A percentile compares a stretch with the other conserved stretches of the same genome.
Evolutionary conservation across 768 basidiomycete species (phyloP).

Genomic region (Lyophyllum atratum): DNA sequence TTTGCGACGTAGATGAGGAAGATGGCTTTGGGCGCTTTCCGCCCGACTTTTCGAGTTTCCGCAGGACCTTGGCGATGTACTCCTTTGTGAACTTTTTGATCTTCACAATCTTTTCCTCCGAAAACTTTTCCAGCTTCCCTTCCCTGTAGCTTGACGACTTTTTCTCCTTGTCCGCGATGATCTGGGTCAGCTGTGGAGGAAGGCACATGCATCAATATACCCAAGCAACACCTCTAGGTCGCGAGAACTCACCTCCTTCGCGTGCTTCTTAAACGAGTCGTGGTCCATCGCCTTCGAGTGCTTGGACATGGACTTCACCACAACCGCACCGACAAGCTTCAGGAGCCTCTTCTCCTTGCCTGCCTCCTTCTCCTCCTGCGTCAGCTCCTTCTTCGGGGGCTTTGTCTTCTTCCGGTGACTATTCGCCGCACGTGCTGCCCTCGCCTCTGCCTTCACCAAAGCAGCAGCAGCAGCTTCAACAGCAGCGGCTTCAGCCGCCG

Average conservation of each 20-base stretch:
- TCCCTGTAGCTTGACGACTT: conserved; percentile 80
- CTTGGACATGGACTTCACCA: conserved; percentile 93
- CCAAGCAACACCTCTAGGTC: background rate
- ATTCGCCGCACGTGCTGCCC: conserved; percentile 26
- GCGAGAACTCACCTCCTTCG: conserved; percentile 71
- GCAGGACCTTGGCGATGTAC: conserved; percentile 80
- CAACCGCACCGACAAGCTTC: conserved; percentile 85
- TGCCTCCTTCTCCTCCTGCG: conserved; percentile 62
- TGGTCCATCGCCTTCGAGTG: conserved; percentile 73
- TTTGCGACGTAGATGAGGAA: conserved; percentile 26
- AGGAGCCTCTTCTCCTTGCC: conserved; percentile 80
- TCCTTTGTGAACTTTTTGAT: conserved; percentile 95
- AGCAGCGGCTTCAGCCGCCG: conserved; percentile 33
- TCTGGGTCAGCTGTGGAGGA: conserved; percentile 66
- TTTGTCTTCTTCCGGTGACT: conserved; percentile 37
- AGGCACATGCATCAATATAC: background rate
- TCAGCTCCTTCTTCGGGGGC: conserved; percentile 41
- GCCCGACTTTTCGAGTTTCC: conserved; percentile 59
- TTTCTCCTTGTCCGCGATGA: conserved; percentile 95
- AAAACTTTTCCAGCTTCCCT: conserved; percentile 70
- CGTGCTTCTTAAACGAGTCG: conserved; percentile 92
- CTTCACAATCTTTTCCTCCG: conserved; percentile 85
- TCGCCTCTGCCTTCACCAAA: conserved; percentile 30
- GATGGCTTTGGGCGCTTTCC: conserved; percentile 29
- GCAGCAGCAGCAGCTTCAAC: conserved; percentile 29